Evolutionary conservation across 1,284 basidiomycete genomes (phyloP).

Genomic region (Ceratobasidium sp.): DNA sequence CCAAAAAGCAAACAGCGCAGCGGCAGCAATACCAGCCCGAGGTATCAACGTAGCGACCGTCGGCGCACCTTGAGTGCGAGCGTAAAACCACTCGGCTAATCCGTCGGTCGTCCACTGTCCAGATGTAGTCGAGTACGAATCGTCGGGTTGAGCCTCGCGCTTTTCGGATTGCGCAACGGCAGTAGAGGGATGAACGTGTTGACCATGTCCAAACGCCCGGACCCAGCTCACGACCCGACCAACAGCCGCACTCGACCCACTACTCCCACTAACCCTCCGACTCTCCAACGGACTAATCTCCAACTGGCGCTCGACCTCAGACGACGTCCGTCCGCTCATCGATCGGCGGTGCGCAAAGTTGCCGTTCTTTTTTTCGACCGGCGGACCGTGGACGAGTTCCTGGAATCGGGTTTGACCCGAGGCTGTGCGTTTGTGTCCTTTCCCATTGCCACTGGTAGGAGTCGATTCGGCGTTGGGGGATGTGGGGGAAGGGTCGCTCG

Average conservation of each 20-base stretch:
- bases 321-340: constrained; percentile 26
- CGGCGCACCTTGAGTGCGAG: constrained; percentile 83
- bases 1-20: constrained; percentile 77
- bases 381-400: constrained; percentile 39
- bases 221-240: constrained; percentile 29
- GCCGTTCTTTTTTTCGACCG: neutral
- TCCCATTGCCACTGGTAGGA: neutral
- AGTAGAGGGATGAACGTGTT: constrained; percentile 12
- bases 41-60: constrained; percentile 83
- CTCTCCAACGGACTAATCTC: constrained; percentile 50
- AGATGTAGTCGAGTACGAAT: neutral
- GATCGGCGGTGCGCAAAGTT: constrained; percentile 6
- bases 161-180: neutral
- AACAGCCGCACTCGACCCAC: constrained; percentile 6
- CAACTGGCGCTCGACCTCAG: constrained; percentile 47
- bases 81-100: constrained; percentile 80
- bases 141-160: neutral
- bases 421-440: constrained; percentile 15
- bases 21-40: constrained; percentile 78
- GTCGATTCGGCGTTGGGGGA: neutral
- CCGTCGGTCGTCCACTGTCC: constrained; percentile 51
- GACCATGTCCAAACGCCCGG: constrained; percentile 1
- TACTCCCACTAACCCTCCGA: constrained; percentile 20
- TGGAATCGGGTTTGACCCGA: constrained; percentile 41
- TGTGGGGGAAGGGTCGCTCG: neutral